Base-by-base conservation (phyloP, 2,329 filamentous ascomycete species). In the Talaromyces islandicus region DNA sequence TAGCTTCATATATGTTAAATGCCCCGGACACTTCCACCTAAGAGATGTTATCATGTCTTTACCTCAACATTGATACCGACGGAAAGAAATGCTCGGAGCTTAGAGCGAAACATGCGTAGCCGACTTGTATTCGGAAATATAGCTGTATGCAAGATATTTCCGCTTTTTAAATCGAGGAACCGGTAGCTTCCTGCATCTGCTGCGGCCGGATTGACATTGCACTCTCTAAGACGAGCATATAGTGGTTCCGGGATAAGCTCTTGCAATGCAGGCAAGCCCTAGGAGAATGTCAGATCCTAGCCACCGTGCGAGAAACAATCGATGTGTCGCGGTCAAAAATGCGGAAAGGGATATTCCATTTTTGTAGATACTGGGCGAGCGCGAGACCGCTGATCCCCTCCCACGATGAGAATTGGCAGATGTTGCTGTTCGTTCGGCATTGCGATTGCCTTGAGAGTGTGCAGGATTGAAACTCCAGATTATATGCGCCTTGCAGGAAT, bases 221-320 rank as follows among this genome's bases (percentile, higher is more conserved):
- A 76, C 53, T 81, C 78, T 1, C 78, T 75, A 2, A 86, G 69
- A 0, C 77, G 75, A 2, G 68, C 66, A 3, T 78, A 68, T 7
- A 85, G 69, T 12, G 79, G 71, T 0, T 75, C 67, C 0, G 84
- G 81, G 29, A 88, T 73, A 24, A 87, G 74, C 7, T 75, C 68
- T 51, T 80, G 75, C 46, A 88, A 73, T 1, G 76, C 77, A 0
- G 80, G 76, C 10, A 87, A 76, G 4, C 82, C 83, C 85, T 85
- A 88, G 67, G 87, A 83, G 60, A 88, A 74, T 0, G 85, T 87
- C 60, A 88, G 73, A 3, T 84, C 86, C 86, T 85, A 88, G 63
- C 85, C 85, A 4, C 78, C 74, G 73, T 81, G 32, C 79, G 81
- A 29, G 76, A 76, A 60, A 70, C 74, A 48, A 81, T 73, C 46